Evolutionary conservation across 2,329 filamentous ascomycete genomes (phyloP), one percentile per base, ranked within the genome.

Genomic region (Escovopsis sp.): DNA sequence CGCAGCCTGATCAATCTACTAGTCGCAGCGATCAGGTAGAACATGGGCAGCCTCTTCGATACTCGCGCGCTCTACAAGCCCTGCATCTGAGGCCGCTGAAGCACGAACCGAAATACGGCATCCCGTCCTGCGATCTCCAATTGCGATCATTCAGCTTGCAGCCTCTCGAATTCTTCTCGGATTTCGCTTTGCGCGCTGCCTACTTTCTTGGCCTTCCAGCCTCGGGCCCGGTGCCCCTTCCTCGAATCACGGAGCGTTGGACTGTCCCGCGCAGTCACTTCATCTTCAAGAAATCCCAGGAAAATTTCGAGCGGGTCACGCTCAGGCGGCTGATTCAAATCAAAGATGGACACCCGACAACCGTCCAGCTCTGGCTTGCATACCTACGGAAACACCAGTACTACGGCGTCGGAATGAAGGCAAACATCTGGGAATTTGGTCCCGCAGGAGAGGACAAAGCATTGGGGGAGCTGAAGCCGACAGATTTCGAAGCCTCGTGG

Each of bases 381-480:
- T 96, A 93, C 53, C 57, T 98, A 52, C 74, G 82, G 51, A 93
- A 93, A 60, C 80, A 94, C 53, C 83, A 86, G 29, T 93, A 90
- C 55, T 83, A 92, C 46, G 90, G 90, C n/a, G 79, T 96, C 28
- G 90, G 90, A 49, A 92, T 98, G 86, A 98, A 98, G 69, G 90
- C 90, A 35, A 94, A 98, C 55, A 72, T 96, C 34, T 98, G 82
- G 76, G 84, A 94, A 53, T 87, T 84, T 57, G 76, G 80, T 49
- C 70, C 71, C 38, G 54, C 87, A 39, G 78, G n/a, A 41, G 43
- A 4, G 48, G 48, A 12, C 45, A 48, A 37, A 31, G 42, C 30
- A 48, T 48, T 32, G 14, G 26, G 32, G 12, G 27, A 13, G 43
- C 52, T 27, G 13, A 30, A 34, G 18, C 5, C 34, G 44, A 14